These are phyloP conservation scores for Karstenula rhodostoma DNA, from an alignment of 2,329 filamentous ascomycete species.

Conservation along the genomic window DNA sequence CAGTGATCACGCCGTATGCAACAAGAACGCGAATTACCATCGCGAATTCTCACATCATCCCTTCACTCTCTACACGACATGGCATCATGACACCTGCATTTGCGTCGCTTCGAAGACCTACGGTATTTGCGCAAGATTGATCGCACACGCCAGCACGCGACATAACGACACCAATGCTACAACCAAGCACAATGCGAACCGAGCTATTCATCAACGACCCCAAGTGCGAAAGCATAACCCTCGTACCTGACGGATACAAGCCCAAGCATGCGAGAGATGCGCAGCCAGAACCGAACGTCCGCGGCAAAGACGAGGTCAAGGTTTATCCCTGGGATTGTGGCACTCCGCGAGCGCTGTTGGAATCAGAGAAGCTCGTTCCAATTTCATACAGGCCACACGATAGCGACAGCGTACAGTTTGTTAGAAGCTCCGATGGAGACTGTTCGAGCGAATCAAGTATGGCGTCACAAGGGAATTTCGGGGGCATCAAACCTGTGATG, in stretches of 20 bases:
- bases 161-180: not conserved
- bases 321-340: not conserved
- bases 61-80: not conserved
- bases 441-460: not conserved
- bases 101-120: not conserved
- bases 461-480: not conserved
- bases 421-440: not conserved
- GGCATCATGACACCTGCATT: not conserved
- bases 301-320: not conserved
- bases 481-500: not conserved
- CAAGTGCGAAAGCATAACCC: not conserved
- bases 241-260: constrained; percentile 1
- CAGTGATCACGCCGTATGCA: not conserved
- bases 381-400: not conserved
- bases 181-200: not conserved
- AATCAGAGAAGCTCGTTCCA: not conserved
- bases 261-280: not conserved
- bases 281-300: not conserved
- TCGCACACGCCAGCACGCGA: not conserved
- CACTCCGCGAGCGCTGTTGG: not conserved
- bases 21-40: not conserved
- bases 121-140: not conserved
- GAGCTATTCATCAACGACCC: not conserved
- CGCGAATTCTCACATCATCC: not conserved
- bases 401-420: too few relatives aligned